Evolutionary conservation across 2,329 filamentous ascomycete genomes (phyloP), one percentile per base, ranked within the genome.

Genomic region (Fusarium brevicatenulatum): DNA sequence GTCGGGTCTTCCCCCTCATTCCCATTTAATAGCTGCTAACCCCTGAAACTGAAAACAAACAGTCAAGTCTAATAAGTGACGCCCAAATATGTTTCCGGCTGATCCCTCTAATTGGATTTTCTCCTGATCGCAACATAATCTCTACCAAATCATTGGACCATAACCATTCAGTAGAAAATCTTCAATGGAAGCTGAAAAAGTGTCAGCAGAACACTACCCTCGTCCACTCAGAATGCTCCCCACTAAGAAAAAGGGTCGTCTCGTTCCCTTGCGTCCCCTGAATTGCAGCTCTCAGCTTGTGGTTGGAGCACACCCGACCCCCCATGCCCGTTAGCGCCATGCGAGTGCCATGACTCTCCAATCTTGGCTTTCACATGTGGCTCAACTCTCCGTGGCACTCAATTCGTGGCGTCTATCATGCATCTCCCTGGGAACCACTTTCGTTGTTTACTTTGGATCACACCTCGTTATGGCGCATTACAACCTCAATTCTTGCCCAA

Each of bases 371-470:
- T 43, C 7, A 52, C 28, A 8, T 64, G 65, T 73, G 75, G 71
- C 73, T 65, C 23, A 13, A 30, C 11, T 21, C 18, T 25, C n/a
- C 49, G 42, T 65, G 60, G 49, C 56, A 40, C 37, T 34, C 37
- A 28, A 5, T 10, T 37, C 15, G 63, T 72, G 65, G 70, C 66
- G 59, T 52, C n/a, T 36, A 68, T 72, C 69, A 37, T 62, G 70
- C 62, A 67, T 77, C 74, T 54, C 76, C 74, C 74, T 66, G 68
- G 74, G 64, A 77, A 77, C 76, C 72, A 61, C 49, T 60, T 46
- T 58, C 68, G 28, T 74, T 77, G 76, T 77, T 77, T 78, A 77
- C 76, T 75, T 77, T 68, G 61, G 54, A 46, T 56, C 57, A 54
- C 34, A 30, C 19, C 62, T 61, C 56, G 60, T 59, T 52, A 73